Evolutionary conservation across 2,329 filamentous ascomycete species (phyloP), one percentile per base, ranked within the genome.

Genomic region (Ustilaginoidea virens): DNA sequence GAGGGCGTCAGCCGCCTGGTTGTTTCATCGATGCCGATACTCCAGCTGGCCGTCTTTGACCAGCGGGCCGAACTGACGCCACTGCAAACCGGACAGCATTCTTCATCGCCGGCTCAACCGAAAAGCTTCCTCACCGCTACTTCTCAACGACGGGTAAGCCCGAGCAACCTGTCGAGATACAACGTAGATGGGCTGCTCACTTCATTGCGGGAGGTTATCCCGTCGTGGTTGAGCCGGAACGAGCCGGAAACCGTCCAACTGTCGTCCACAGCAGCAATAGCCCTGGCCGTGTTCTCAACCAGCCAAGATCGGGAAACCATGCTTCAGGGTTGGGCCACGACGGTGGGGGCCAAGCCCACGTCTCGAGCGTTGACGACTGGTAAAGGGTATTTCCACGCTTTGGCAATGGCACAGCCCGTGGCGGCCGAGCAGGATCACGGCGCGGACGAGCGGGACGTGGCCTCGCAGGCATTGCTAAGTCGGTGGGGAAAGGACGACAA

Each of bases 1-100:
- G 72, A 78, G 40, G 69, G 71, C 0, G 60, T 62, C 10, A 65
- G 69, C 39, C 58, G 56, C n/a, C 56, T 81, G 1, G 55, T 77
- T 8, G 56, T 67, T 5, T 62, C 72, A 4, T 47, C 56, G 0
- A 49, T 62, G 7, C 66, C 68, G 1, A 31, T 65, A 1, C 41
- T 70, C 2, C 55, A 67, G 31, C 39, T 52, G n/a, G 43, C 45
- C 3, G 31, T 48, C 4, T 32, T 52, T 1, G 35, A 37, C 4
- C 24, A 28, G 4, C 30, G 36, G 4, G 25, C 25, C 8, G 24
- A 7, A 17, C 7, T 7, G 6, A 24, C 37, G 17, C 9, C 23
- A 2, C 20, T 44, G 5, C 18, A 35, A 5, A 34, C 41, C 4
- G 50, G 51, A 6, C 25, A 39, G 13, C 28, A 43, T 5, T 21